Base-by-base conservation (phyloP, 1,139 yeast species). In the Trichomonascaceae sp. region DNA sequence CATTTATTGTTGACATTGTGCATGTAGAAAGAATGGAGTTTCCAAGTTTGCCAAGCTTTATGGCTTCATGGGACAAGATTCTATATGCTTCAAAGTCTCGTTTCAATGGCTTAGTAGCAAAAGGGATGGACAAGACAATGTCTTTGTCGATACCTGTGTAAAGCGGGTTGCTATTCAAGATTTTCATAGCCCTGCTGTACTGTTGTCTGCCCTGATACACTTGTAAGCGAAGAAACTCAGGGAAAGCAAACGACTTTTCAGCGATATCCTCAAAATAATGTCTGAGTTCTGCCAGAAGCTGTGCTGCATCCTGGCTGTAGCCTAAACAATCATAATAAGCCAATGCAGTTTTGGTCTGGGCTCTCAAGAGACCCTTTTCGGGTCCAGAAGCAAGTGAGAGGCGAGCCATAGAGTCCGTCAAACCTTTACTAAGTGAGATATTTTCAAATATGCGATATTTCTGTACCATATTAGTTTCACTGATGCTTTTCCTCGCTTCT, bases 101-200 rank as follows among this genome's bases (percentile, higher is more conserved):
- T 18, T 9, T 15, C 39, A 49, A 20, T 13, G 51, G 51, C 17
- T 36, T 45, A 13, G 38, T 15, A 12, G 30, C 51, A 43, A 39
- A 36, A 43, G 51, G 51, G 17, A 49, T 44, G 12, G 43, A 39
- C 17, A 49, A 20, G n/a, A 49, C 51, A n/a, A 43, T 49, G 20
- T 44, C 51, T 8, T 30, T 49, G 13, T 49, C 47, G 6, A 49
- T 49, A 12, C 47, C 51, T 19, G 51, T 32, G 27, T 49, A 49
- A n/a, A 49, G 24, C 2, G 51, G 51, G 18, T 49, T 44, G 17
- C 43, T 44, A 43, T 49, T 49, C 32, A 49, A 30, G 30, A 15
- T 43, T 24, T 18, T 24, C 12, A 20, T 1, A 10, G 24, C 39
- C 39, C 22, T 38, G 12, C 15, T 44, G 15, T 22, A 45, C 30